Conservation (phyloP, 495 filamentous ascomycete species). For the Cercophora newfieldiana region DNA sequence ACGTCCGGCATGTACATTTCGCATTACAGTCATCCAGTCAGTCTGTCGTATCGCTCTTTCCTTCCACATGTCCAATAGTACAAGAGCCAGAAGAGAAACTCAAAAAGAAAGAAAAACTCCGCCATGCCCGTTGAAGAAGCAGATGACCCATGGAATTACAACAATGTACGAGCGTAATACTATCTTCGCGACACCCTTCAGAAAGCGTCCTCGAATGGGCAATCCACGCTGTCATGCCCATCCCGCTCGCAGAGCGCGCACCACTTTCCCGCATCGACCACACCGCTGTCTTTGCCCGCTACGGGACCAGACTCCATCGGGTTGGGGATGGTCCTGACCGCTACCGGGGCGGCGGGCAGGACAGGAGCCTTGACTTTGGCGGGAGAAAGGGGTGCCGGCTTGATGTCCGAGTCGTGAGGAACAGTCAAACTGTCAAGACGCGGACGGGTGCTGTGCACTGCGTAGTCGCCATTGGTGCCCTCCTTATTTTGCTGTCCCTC, state of each 20-base stretch:
- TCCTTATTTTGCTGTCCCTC: constrained; percentile 37
- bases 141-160: neutral
- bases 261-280: constrained; percentile 86
- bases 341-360: constrained; percentile 11
- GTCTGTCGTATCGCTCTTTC: neutral
- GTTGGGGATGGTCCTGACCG: constrained; percentile 51
- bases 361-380: constrained; percentile 38
- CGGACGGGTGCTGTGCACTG: constrained; percentile 24
- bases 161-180: neutral
- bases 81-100: neutral
- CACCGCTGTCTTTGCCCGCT: constrained; percentile 76
- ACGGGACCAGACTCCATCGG: constrained; percentile 69
- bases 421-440: constrained; percentile 42
- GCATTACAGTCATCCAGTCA: constrained; percentile 6
- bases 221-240: constrained; percentile 93
- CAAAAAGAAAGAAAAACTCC: neutral
- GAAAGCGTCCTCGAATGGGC: constrained; percentile 86
- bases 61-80: neutral
- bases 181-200: constrained; percentile 21
- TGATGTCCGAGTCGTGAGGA: constrained; percentile 38
- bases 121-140: neutral
- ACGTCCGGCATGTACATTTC: constrained; percentile 1
- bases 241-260: constrained; percentile 96
- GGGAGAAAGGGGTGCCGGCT: constrained; percentile 55
- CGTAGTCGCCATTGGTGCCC: constrained; percentile 45